These are phyloP conservation scores for Dioscorea cayenensis DNA, from an alignment of 116 monocot genomes.

Conservation along the genomic window DNA sequence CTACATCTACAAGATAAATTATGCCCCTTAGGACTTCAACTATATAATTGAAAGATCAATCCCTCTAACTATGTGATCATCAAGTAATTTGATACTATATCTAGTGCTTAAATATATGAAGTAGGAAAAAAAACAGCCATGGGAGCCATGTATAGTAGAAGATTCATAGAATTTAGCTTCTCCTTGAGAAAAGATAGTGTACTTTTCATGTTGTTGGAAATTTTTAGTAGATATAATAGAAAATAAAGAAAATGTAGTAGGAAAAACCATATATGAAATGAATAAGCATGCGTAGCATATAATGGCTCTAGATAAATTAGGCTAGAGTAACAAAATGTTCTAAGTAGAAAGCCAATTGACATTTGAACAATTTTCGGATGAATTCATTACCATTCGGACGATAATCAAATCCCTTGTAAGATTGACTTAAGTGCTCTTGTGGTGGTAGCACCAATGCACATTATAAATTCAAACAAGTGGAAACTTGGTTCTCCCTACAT, in stretches of 20 bases:
- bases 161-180: slow-evolving; percentile 96
- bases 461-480: slow-evolving; percentile 11
- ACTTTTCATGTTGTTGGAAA: too few species aligned
- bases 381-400: slow-evolving; percentile 9
- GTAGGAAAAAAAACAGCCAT: slow-evolving; percentile 69
- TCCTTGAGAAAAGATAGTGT: slow-evolving; percentile 28
- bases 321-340: neutral
- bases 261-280: too few species aligned
- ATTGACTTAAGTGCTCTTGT: slow-evolving; percentile 11
- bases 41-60: too few species aligned
- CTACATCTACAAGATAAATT: too few species aligned
- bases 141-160: slow-evolving; percentile 90
- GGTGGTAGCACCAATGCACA: slow-evolving; percentile 13
- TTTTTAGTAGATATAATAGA: too few species aligned
- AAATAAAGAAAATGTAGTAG: too few species aligned
- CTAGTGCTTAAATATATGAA: slow-evolving; percentile 12
- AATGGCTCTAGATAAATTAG: too few species aligned
- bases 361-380: neutral
- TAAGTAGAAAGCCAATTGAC: neutral
- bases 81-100: too few species aligned
- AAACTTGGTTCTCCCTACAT: slow-evolving; percentile 9
- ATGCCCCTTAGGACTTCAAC: too few species aligned
- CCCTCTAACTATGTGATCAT: too few species aligned
- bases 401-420: slow-evolving; percentile 11
- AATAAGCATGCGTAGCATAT: neutral